Conservation (phyloP, 768 basidiomycete species). For the Boletus speciosus region DNA sequence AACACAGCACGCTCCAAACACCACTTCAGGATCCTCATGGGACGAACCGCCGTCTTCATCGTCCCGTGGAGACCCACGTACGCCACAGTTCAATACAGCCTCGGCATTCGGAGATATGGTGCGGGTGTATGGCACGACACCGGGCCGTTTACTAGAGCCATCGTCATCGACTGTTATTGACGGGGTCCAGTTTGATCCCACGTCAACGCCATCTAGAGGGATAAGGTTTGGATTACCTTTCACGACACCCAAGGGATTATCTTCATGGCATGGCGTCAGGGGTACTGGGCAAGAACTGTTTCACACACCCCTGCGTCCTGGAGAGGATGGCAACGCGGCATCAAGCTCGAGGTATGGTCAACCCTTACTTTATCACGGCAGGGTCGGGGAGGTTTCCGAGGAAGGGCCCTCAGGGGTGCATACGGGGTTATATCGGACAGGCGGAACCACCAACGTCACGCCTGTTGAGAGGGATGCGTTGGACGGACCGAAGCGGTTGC, state of each 20-base stretch:
- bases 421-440: conserved; percentile 12
- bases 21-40: conserved; percentile 41
- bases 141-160: conserved; percentile 35
- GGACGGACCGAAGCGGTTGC: conserved; percentile 19
- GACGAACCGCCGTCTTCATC: conserved; percentile 41
- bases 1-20: conserved; percentile 24
- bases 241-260: conserved; percentile 52
- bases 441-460: conserved; percentile 44
- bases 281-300: conserved; percentile 43
- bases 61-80: conserved; percentile 51
- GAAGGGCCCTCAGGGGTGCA: conserved; percentile 15
- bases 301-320: conserved; percentile 50
- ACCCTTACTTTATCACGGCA: conserved; percentile 9
- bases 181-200: conserved; percentile 69
- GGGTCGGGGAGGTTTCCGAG: conserved; percentile 20
- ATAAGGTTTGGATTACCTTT: conserved; percentile 59
- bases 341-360: conserved; percentile 5
- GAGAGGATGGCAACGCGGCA: conserved; percentile 16
- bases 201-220: conserved; percentile 78
- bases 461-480: conserved; percentile 44
- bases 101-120: conserved; percentile 34
- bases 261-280: conserved; percentile 19
- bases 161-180: conserved; percentile 32
- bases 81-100: conserved; percentile 42
- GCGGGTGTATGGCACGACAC: conserved; percentile 38